phyloP scores from a whole-genome alignment of 2,329 filamentous ascomycete species.

The Ophiostoma fasciatum region DNA sequence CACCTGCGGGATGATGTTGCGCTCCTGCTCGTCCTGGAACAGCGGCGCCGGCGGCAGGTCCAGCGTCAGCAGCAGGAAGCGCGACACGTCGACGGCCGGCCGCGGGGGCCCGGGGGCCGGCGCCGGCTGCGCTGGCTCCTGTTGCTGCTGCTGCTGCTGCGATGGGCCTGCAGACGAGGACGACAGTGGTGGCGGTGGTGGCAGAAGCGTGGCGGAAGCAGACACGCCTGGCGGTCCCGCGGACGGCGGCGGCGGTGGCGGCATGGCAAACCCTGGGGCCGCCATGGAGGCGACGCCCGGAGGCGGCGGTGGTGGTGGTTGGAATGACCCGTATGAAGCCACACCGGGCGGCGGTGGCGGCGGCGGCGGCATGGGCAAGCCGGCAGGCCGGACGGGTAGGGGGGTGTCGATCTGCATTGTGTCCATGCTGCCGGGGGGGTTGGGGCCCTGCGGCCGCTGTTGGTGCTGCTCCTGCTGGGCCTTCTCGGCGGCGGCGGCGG shows the following conservation, averaged over 20 bases:
- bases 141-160: neutral
- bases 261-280: neutral
- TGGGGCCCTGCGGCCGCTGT: constrained; percentile 2
- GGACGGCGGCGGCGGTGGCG: neutral
- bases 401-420: constrained; percentile 9
- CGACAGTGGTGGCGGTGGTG: neutral
- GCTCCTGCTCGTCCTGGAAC: constrained; percentile 87
- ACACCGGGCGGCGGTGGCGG: constrained; percentile 2
- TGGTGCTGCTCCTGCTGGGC: constrained; percentile 5
- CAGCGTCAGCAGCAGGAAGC: constrained; percentile 83
- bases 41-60: constrained; percentile 84
- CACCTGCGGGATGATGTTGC: constrained; percentile 91
- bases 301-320: no score
- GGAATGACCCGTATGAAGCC: neutral
- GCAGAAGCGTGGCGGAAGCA: no score
- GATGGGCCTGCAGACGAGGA: neutral
- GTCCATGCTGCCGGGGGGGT: neutral
- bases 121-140: no score
- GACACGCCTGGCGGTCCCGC: neutral
- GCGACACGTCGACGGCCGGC: constrained; percentile 60
- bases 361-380: constrained; percentile 1
- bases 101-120: no score
- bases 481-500: neutral
- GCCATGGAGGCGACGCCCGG: no score
- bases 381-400: neutral